phyloP scores from a whole-genome alignment of 2,329 filamentous ascomycete species.

The Herpotrichia juniperi region DNA sequence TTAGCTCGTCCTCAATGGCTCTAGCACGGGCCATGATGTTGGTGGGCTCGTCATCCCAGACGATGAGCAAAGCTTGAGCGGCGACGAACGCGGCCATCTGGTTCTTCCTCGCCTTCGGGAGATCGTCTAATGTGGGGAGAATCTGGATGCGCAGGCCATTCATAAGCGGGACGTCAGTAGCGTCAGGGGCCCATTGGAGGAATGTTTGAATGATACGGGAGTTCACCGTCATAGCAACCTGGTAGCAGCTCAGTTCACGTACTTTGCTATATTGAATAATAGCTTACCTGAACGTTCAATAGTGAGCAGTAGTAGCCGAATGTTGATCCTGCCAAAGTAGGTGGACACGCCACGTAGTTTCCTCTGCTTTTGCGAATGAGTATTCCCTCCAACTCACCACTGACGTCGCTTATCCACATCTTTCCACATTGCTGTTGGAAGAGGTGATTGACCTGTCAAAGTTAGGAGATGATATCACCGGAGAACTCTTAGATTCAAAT shows the following conservation, averaged over 20 bases:
- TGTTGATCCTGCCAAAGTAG: conserved; percentile 65
- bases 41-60: conserved; percentile 79
- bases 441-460: conserved; percentile 66
- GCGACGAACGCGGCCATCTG: conserved; percentile 81
- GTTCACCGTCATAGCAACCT: conserved; percentile 82
- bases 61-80: conserved; percentile 71
- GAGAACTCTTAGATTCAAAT: not conserved
- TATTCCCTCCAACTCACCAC: conserved; percentile 73
- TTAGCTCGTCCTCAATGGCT: conserved; percentile 75
- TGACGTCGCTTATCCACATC: conserved; percentile 75
- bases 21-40: conserved; percentile 72
- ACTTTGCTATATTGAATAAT: not conserved
- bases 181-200: conserved; percentile 73
- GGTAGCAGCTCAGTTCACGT: conserved; percentile 12
- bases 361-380: conserved; percentile 71
- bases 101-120: conserved; percentile 73
- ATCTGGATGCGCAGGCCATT: conserved; percentile 81
- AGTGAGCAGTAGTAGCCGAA: conserved; percentile 69
- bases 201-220: conserved; percentile 81
- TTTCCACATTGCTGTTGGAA: conserved; percentile 79
- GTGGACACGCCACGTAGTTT: conserved; percentile 77
- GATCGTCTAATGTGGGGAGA: conserved; percentile 72
- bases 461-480: not conserved
- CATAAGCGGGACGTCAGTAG: conserved; percentile 75
- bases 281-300: conserved; percentile 72